Percentiles rank a stretch among this genome's conserved stretches.
Conservation (phyloP, 805 yeast species). For the Pichia rugopelliculosa region DNA sequence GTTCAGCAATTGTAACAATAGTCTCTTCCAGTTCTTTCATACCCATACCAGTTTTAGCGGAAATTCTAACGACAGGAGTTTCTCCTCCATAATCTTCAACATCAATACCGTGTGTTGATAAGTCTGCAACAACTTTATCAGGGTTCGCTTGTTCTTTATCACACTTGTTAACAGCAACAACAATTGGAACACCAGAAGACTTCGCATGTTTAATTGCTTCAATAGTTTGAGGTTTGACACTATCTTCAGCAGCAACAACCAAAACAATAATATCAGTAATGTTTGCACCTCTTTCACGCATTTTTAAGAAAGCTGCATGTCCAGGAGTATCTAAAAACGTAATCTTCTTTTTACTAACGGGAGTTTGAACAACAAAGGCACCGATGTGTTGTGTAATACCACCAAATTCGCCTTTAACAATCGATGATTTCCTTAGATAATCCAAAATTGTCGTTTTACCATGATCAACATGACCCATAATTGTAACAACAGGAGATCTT, state of each 20-base stretch:
- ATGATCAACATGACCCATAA: conserved; percentile 99
- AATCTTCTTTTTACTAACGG: conserved; percentile 62
- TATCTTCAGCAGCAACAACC: conserved; percentile 96
- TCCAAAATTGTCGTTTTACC: conserved; percentile 95
- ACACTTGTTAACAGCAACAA: conserved; percentile 90
- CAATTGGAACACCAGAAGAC: conserved; percentile 69
- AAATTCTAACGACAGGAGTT: conserved; percentile 77
- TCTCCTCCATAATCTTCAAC: conserved; percentile 96
- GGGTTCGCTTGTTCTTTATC: conserved; percentile 74
- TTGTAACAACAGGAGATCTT: conserved; percentile 91
- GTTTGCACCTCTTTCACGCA: conserved; percentile 95
- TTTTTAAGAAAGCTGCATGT: conserved; percentile 91
- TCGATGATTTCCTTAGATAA: conserved; percentile 72
- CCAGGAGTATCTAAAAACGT: conserved; percentile 97
- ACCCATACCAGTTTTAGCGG: conserved; percentile 84
- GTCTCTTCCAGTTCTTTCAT: conserved; percentile 90
- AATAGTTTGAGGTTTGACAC: conserved; percentile 94
- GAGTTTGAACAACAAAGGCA: conserved; percentile 84
- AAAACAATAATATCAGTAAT: conserved; percentile 87
- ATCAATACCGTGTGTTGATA: conserved; percentile 69
- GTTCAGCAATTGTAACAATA: conserved; percentile 74
- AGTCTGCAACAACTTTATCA: conserved; percentile 69
- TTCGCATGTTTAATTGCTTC: conserved; percentile 94
- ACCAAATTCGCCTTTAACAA: conserved; percentile 82
- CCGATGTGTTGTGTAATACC: conserved; percentile 98